Base-by-base conservation (phyloP, 129 eudicot genomes). In the Arctium minus region DNA sequence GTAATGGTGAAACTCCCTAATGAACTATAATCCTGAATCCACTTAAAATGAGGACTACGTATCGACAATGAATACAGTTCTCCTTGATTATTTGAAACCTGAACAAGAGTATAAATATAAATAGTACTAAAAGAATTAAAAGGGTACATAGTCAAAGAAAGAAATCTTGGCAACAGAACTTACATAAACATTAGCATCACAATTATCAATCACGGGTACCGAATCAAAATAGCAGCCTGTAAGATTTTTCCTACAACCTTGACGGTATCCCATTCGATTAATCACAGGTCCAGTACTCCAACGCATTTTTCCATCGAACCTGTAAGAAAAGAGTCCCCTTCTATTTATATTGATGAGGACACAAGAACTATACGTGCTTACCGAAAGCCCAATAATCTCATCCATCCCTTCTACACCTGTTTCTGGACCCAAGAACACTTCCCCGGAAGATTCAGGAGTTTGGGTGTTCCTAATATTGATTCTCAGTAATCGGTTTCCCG, bases 151-250 rank as follows among this genome's bases (percentile, higher is more conserved):
- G 35, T 67, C 10, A 35, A 64, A 33, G 22, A 33, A 46, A 27
- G 31, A 78, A 2, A 74, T 30, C 35, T 9, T 65, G 68, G 65
- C 27, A 76, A 42, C 17, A 56, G 67, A 83, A 12, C 98, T 84
- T 85, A 96, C 99, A 81, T 93, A 96, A 15, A 96, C 53, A 85
- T 92, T 93, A 70, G 97, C 90, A 86, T 96, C 99, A 70, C 99
- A 96, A 36, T 88, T 86, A 88, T 96, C 99, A 74, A 90, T 88
- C 83, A 93, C 87, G 15, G 98, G 97, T 17, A 17, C 78, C 32
- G 98, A 89, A 76, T 86, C 70, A 76, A 96, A 96, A 87, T 88
- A 93, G 86, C 99, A 96, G 44, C 72, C 90, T 1, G 90, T 85
- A 71, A 85, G 56, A 73, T 92, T 92, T 81, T 75, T 87, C 87